Evolutionary conservation across 495 filamentous ascomycete species (phyloP).

Genomic region (Penicillium pulvis): DNA sequence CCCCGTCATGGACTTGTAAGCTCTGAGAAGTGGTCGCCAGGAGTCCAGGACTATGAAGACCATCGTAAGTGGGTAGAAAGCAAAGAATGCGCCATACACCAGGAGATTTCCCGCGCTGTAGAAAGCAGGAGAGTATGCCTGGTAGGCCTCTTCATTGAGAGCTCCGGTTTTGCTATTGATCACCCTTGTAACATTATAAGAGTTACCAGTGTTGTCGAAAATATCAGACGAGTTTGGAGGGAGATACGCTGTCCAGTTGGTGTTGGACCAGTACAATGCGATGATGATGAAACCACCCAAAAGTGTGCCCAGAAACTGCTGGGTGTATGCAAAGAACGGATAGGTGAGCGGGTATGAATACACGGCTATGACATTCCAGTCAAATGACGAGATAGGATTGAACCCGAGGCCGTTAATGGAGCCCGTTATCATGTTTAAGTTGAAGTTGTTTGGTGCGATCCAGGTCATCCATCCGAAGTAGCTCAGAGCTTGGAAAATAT

Average conservation of each 20-base stretch:
- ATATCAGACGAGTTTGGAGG: neutral
- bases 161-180: neutral
- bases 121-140: constrained; percentile 1
- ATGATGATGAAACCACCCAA: constrained; percentile 4
- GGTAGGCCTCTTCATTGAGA: neutral
- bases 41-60: neutral
- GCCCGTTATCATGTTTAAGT: constrained; percentile 2
- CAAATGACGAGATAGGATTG: neutral
- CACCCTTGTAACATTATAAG: neutral
- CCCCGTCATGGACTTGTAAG: neutral
- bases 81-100: constrained; percentile 1
- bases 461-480: constrained; percentile 6
- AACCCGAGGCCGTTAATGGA: neutral
- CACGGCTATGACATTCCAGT: neutral
- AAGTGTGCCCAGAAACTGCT: neutral
- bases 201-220: neutral
- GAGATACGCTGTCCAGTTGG: neutral
- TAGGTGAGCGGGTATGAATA: constrained; percentile 3
- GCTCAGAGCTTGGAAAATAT: constrained; percentile 1
- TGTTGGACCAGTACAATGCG: constrained; percentile 5
- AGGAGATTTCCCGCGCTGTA: constrained; percentile 1
- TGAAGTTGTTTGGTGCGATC: constrained; percentile 6
- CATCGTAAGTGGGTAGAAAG: constrained; percentile 5
- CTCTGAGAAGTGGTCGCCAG: neutral
- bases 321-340: neutral